Percentiles rank a stretch among this genome's conserved stretches.
Evolutionary conservation across 1,139 yeast genomes (phyloP).

Genomic region (Taphrina flavorubra): DNA sequence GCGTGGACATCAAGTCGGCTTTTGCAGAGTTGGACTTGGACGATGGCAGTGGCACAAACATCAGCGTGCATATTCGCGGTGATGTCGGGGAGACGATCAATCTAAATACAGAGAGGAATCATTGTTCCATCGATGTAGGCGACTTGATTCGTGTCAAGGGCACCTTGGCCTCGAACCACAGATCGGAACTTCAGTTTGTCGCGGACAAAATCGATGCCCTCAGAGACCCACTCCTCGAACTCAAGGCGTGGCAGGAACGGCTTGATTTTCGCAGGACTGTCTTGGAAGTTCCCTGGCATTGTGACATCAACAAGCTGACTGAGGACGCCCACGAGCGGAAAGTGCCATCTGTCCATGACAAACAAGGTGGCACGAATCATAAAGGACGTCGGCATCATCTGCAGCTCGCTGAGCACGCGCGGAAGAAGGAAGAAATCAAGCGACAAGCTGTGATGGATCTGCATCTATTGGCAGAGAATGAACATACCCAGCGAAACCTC

Average conservation of each 20-base stretch:
- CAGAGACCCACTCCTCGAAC: constrained; percentile 30
- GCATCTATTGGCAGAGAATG: background rate
- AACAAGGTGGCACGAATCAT: background rate
- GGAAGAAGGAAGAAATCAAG: constrained; percentile 3
- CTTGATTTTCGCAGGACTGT: constrained; percentile 16
- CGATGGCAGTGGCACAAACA: constrained; percentile 41
- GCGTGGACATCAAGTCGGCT: constrained; percentile 11
- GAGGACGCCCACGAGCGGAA: background rate
- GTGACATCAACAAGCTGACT: constrained; percentile 6
- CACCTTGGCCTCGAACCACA: constrained; percentile 1
- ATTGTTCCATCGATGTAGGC: constrained; percentile 34
- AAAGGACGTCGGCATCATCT: background rate
- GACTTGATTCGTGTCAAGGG: constrained; percentile 37
- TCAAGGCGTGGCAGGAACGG: constrained; percentile 40
- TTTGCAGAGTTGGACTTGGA: constrained; percentile 35
- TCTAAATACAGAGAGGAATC: constrained; percentile 3
- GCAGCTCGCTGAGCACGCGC: background rate
- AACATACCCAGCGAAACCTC: constrained; percentile 28
- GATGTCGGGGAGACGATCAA: constrained; percentile 12
- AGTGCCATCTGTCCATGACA: background rate
- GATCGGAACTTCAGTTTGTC: constrained; percentile 22
- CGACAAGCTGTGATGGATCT: background rate
- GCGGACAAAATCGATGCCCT: constrained; percentile 27
- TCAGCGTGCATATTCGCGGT: constrained; percentile 13
- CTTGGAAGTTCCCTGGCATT: constrained; percentile 37